phyloP scores from a whole-genome alignment of 2,329 filamentous ascomycete genomes.

The Metarhizium sp. region DNA sequence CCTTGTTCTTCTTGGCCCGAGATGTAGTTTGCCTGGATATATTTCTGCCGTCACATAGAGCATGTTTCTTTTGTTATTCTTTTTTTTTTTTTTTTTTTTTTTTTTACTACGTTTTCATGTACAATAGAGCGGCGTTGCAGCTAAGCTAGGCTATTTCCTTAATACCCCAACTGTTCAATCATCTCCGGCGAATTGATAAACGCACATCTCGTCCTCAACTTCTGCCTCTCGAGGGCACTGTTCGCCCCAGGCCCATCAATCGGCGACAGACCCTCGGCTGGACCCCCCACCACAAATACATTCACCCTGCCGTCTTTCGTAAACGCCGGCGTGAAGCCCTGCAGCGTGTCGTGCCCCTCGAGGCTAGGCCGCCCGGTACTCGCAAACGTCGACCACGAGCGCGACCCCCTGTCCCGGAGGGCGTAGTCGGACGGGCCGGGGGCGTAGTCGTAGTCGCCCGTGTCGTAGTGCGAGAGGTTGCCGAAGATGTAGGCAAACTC shows the following conservation, averaged over 20 bases:
- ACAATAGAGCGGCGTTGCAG: neutral
- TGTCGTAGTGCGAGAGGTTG: conserved; percentile 34
- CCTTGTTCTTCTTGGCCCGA: too few relatives aligned
- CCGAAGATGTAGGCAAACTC: conserved; percentile 45
- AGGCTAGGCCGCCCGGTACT: conserved; percentile 24
- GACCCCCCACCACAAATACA: conserved; percentile 35
- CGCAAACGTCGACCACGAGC: conserved; percentile 39
- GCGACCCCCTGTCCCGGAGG: conserved; percentile 28
- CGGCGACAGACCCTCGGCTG: conserved; percentile 30
- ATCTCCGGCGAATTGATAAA: conserved; percentile 35
- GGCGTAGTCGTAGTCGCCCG: conserved; percentile 22
- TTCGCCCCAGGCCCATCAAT: conserved; percentile 23
- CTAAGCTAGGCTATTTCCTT: conserved; percentile 9
- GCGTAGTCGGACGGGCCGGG: conserved; percentile 29
- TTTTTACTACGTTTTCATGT: neutral
- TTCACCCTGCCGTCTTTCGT: conserved; percentile 13
- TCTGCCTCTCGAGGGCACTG: conserved; percentile 28
- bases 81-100: neutral
- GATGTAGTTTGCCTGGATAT: too few relatives aligned
- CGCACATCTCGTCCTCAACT: conserved; percentile 34
- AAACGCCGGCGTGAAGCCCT: conserved; percentile 31
- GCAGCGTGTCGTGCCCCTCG: conserved; percentile 25
- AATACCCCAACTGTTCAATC: conserved; percentile 30
- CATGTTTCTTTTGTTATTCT: too few relatives aligned
- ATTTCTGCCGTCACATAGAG: too few relatives aligned